Evolutionary conservation across 2,329 filamentous ascomycete genomes (phyloP).

Genomic region (Xylariaceae sp.): DNA sequence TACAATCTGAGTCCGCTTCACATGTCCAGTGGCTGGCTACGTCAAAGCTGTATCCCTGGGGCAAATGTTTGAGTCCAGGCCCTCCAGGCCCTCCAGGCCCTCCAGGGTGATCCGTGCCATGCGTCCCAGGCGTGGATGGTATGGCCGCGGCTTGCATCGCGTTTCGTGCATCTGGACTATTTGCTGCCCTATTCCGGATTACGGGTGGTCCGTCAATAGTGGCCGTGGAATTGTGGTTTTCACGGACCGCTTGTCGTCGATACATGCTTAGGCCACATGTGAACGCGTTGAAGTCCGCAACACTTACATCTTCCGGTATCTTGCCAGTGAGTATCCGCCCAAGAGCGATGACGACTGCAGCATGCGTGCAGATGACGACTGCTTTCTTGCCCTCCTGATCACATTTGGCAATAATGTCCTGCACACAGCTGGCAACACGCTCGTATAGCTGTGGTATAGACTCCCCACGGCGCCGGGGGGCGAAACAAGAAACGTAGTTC

Average conservation of each 20-base stretch:
- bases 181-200: slow-evolving; percentile 5
- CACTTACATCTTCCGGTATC: slow-evolving; percentile 64
- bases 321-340: slow-evolving; percentile 74
- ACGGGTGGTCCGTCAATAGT: slow-evolving; percentile 5
- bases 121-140: slow-evolving; percentile 29
- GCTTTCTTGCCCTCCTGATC: slow-evolving; percentile 65
- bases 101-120: slow-evolving; percentile 25
- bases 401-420: slow-evolving; percentile 64
- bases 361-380: slow-evolving; percentile 81
- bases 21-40: slow-evolving; percentile 74
- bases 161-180: slow-evolving; percentile 2
- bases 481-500: slow-evolving; percentile 56
- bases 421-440: slow-evolving; percentile 65
- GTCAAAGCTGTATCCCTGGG: slow-evolving; percentile 51
- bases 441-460: slow-evolving; percentile 73
- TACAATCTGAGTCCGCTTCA: slow-evolving; percentile 75
- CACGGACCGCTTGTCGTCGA: slow-evolving; percentile 26
- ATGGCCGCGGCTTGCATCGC: slow-evolving; percentile 22
- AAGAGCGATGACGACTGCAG: slow-evolving; percentile 80
- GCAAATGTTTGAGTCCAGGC: neutral
- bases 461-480: slow-evolving; percentile 71
- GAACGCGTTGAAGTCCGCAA: slow-evolving; percentile 78
- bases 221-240: neutral
- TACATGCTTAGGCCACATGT: slow-evolving; percentile 75
- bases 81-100: slow-evolving; percentile 23